These are phyloP conservation scores for Phaffomyces antillensis DNA, from an alignment of 805 yeast species.

Conservation along the genomic window DNA sequence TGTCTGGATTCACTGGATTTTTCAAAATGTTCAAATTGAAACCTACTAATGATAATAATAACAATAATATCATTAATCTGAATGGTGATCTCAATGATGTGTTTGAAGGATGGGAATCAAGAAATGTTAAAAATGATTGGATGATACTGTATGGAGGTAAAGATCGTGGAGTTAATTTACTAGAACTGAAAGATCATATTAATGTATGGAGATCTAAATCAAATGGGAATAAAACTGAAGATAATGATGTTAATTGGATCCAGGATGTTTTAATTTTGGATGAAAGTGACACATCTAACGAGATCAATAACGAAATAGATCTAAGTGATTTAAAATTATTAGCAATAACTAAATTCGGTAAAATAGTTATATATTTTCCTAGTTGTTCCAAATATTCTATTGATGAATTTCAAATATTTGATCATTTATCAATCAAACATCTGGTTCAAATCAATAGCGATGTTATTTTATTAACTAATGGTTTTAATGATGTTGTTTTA, in stretches of 20 bases:
- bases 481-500: constrained; percentile 15
- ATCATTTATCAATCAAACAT: constrained; percentile 17
- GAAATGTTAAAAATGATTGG: background rate
- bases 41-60: background rate
- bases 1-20: constrained; percentile 19
- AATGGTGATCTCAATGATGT: too few relatives aligned
- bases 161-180: constrained; percentile 15
- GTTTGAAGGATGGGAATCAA: background rate
- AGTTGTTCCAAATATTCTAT: constrained; percentile 15
- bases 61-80: too few relatives aligned
- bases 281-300: too few relatives aligned
- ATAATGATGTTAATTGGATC: constrained; percentile 11
- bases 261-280: constrained; percentile 15
- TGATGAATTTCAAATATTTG: constrained; percentile 17
- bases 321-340: constrained; percentile 10
- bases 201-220: constrained; percentile 19
- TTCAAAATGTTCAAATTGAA: constrained; percentile 11
- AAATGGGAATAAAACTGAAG: background rate
- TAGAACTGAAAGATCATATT: constrained; percentile 15
- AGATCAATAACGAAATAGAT: constrained; percentile 1
- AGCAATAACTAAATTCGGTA: constrained; percentile 21
- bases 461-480: constrained; percentile 14
- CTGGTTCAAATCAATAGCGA: constrained; percentile 4
- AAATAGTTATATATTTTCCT: constrained; percentile 15
- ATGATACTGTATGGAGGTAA: constrained; percentile 19